Evolutionary conservation across 352 stramenopile genomes (phyloP).

Genomic region (Pythium folliculosum): DNA sequence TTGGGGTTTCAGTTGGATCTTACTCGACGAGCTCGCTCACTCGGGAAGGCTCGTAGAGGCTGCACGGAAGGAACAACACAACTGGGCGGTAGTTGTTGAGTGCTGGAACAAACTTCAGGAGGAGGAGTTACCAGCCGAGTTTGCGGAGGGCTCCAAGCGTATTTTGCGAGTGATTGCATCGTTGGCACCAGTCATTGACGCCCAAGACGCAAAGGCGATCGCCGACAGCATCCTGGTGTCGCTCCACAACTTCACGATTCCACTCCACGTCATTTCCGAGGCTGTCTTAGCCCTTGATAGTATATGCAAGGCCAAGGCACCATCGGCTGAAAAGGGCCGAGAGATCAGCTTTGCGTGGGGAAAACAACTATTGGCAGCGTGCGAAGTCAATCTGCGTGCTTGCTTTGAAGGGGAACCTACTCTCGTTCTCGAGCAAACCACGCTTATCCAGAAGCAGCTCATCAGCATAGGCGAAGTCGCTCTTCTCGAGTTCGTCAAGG

Average conservation of each 20-base stretch:
- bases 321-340: slow-evolving; percentile 48
- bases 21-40: slow-evolving; percentile 77
- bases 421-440: slow-evolving; percentile 53
- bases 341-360: slow-evolving; percentile 74
- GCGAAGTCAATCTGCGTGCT: slow-evolving; percentile 57
- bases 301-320: slow-evolving; percentile 77
- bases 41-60: slow-evolving; percentile 60
- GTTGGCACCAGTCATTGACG: slow-evolving; percentile 70
- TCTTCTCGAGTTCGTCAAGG: slow-evolving; percentile 78
- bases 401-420: slow-evolving; percentile 63
- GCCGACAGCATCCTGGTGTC: slow-evolving; percentile 73
- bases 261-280: slow-evolving; percentile 77
- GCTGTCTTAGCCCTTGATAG: slow-evolving; percentile 70
- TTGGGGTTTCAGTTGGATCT: slow-evolving; percentile 84
- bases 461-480: slow-evolving; percentile 81
- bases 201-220: slow-evolving; percentile 73
- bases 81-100: slow-evolving; percentile 69
- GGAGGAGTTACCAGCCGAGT: slow-evolving; percentile 58
- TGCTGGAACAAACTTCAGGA: slow-evolving; percentile 83
- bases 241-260: slow-evolving; percentile 75
- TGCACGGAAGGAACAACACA: slow-evolving; percentile 53
- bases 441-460: slow-evolving; percentile 73
- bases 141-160: slow-evolving; percentile 77
- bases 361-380: slow-evolving; percentile 58
- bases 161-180: slow-evolving; percentile 83